These are phyloP conservation scores for Marchantia polymorpha DNA, from an alignment of 225 moss, liverwort and hornwort genomes.

Conservation along the genomic window DNA sequence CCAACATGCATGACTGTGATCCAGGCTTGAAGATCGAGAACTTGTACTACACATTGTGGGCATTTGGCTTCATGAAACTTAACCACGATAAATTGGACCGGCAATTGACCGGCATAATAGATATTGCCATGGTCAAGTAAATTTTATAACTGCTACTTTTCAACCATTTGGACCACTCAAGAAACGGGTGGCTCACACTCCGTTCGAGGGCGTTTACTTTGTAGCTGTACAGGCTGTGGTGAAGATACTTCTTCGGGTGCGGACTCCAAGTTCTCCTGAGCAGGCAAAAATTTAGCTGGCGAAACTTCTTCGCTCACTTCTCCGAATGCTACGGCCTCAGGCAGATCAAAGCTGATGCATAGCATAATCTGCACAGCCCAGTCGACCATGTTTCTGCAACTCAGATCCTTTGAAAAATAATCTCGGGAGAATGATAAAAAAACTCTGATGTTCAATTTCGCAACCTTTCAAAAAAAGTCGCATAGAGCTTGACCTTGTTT, in stretches of 20 bases:
- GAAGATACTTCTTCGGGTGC: slow-evolving; percentile 8
- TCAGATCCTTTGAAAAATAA: not conserved
- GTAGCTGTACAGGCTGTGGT: slow-evolving; percentile 5
- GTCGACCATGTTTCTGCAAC: not conserved
- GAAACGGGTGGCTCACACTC: not conserved
- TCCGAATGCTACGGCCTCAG: slow-evolving; percentile 59
- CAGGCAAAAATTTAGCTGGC: not conserved
- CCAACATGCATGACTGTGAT: too few relatives aligned
- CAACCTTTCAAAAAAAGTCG: not conserved
- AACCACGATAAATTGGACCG: too few relatives aligned
- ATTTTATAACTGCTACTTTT: too few relatives aligned
- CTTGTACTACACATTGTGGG: too few relatives aligned
- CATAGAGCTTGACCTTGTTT: slow-evolving; percentile 57
- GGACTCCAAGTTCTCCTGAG: not conserved
- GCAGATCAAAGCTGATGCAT: slow-evolving; percentile 80
- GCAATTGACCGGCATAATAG: too few relatives aligned
- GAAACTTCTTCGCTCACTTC: slow-evolving; percentile 6
- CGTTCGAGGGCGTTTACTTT: slow-evolving; percentile 29
- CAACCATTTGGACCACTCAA: not conserved
- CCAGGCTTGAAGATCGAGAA: too few relatives aligned
- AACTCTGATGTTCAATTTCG: not conserved
- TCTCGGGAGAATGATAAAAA: not conserved
- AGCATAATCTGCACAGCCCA: slow-evolving; percentile 71
- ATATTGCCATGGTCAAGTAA: too few relatives aligned
- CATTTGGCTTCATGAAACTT: too few relatives aligned